Base-by-base conservation (phyloP, 179 eudicot genomes). In the Nepenthes alata region DNA sequence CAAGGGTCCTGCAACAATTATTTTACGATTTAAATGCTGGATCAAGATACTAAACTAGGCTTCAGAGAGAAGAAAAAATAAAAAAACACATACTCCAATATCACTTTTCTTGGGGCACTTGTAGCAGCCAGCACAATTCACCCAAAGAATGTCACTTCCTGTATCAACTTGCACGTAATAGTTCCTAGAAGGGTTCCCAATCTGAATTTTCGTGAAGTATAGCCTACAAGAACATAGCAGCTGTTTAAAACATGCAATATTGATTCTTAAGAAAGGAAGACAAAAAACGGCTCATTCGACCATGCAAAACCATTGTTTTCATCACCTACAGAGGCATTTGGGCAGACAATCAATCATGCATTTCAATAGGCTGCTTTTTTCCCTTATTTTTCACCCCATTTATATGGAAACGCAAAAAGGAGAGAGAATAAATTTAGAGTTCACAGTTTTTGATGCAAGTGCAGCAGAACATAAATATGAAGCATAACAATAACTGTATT, bases 71-170 rank as follows among this genome's bases (percentile, higher is more conserved):
- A 76, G 50, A 77, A 38, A 59, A 25, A 25, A 25, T 25, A 25
- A 25, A 25, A 25, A 25, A 25, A 25, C 25, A 47, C 85, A 54
- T 87, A 93, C 98, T 58, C 85, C 80, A 35, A 89, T 84, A 62
- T 76, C 78, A 63, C 90, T 87, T 74, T 78, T 80, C 50, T 47
- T 74, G 11, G 98, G 97, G 63, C 98, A 93, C 35, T 49, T 77
- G 6, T 74, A 72, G 62, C 98, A 93, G 64, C 87, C 87, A 58
- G 63, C 81, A 67, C 98, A 90, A 56, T 87, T 93, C 64, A 93
- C 85, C 98, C 98, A 93, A 65, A 87, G 70, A 56, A 93, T 59
- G 63, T 93, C 95, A 70, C 96, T 93, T 80, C 98, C 98, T 12
- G 98, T 93, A 73, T 93, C 98, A 13, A 93, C 82, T 71, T 93